These are phyloP conservation scores for Gossypium bickii DNA, from an alignment of 345 rosid species.

Conservation along the genomic window DNA sequence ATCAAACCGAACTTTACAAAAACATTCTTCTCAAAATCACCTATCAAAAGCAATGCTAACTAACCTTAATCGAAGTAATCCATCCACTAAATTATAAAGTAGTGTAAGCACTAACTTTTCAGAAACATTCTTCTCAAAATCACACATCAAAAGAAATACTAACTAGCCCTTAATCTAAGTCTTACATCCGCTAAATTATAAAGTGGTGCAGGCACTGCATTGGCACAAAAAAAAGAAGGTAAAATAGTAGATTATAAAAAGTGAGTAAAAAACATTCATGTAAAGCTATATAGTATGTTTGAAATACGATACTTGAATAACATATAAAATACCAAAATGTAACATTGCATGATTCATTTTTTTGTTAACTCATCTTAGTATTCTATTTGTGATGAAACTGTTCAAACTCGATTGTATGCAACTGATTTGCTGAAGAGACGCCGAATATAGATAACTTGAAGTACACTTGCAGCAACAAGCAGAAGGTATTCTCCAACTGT, in stretches of 20 bases:
- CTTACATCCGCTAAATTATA: no score
- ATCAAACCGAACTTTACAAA: no score
- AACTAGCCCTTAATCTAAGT: no score
- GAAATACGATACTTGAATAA: conserved; percentile 4
- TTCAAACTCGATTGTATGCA: conserved; percentile 82
- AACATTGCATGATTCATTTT: background rate
- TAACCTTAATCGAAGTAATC: no score
- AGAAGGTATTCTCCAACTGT: conserved; percentile 72
- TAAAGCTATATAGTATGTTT: background rate
- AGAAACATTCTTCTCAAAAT: no score
- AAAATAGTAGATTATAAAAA: background rate
- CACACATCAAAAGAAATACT: no score
- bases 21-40: no score
- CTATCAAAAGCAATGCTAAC: no score
- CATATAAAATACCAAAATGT: conserved; percentile 3
- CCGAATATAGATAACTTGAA: conserved; percentile 79
- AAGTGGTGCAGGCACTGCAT: background rate
- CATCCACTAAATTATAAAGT: no score
- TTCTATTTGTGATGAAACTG: conserved; percentile 1
- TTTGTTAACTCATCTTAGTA: conserved; percentile 12
- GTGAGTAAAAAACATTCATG: background rate
- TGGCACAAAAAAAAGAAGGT: background rate
- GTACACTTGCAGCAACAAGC: conserved; percentile 60
- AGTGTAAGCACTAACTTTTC: no score
- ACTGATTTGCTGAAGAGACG: conserved; percentile 95